These are phyloP conservation scores for Ganoderma leucocontextum DNA, from an alignment of 1,284 basidiomycete species.

Conservation along the genomic window DNA sequence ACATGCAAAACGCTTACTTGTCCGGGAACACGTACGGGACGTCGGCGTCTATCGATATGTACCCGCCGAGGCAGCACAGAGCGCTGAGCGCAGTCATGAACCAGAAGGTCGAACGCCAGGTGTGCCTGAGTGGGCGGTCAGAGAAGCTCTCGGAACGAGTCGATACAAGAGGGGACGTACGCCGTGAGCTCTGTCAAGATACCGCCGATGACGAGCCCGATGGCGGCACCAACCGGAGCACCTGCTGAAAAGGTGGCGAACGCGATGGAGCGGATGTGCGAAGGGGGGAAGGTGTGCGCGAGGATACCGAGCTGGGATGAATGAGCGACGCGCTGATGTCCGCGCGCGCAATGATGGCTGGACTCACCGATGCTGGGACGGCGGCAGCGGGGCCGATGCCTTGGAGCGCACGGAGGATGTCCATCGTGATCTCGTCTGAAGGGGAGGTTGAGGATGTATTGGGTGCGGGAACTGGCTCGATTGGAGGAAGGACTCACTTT, in stretches of 20 bases:
- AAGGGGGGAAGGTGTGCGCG: constrained; percentile 77
- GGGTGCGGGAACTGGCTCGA: neutral
- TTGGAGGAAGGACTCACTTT: constrained; percentile 45
- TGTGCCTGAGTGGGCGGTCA: constrained; percentile 37
- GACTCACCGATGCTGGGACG: constrained; percentile 57
- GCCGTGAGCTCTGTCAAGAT: constrained; percentile 71
- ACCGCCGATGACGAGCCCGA: constrained; percentile 77
- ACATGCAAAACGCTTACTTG: constrained; percentile 21
- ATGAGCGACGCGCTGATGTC: neutral
- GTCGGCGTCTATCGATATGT: constrained; percentile 55
- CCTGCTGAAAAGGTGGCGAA: constrained; percentile 84
- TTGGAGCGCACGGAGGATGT: constrained; percentile 74
- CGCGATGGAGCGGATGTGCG: constrained; percentile 70
- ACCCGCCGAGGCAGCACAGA: constrained; percentile 49
- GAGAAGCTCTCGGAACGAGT: neutral
- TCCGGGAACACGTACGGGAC: constrained; percentile 55
- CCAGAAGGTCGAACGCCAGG: constrained; percentile 67
- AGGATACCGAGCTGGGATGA: constrained; percentile 75
- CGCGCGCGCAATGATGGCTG: too few species aligned
- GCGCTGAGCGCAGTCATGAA: constrained; percentile 56
- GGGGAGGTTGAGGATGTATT: neutral
- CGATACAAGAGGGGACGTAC: constrained; percentile 38
- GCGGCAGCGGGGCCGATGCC: constrained; percentile 75
- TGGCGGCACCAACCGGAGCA: constrained; percentile 78
- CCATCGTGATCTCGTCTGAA: constrained; percentile 61